Conservation (phyloP, 345 rosid species). For the Eucalyptus erythrocorys region DNA sequence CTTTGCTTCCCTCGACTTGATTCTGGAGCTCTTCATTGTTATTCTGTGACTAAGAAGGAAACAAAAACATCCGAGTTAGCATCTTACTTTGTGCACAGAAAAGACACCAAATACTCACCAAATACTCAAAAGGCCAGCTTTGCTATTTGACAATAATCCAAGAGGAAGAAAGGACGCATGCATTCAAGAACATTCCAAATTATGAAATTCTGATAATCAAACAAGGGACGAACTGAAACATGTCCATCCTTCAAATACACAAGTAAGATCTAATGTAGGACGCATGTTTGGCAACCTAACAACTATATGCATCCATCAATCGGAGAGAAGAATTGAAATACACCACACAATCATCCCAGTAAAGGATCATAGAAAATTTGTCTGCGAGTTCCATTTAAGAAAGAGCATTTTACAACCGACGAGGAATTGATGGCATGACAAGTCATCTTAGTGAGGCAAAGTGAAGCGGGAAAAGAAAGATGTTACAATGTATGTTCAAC, state of each 20-base stretch:
- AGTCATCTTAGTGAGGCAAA: not conserved
- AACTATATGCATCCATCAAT: not conserved
- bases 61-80: not conserved
- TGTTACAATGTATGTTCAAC: not conserved
- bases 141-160: not conserved
- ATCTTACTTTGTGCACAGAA: not conserved
- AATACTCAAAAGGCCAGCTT: not conserved
- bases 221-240: not conserved
- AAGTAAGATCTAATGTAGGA: not conserved
- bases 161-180: not conserved
- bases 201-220: not conserved
- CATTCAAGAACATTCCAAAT: not conserved
- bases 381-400: not conserved
- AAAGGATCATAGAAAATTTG: not conserved
- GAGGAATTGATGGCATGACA: not conserved
- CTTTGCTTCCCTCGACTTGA: conserved; percentile 1
- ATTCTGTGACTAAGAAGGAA: not conserved
- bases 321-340: not conserved
- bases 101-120: not conserved
- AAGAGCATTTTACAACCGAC: not conserved
- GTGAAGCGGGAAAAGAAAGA: not conserved
- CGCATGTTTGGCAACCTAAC: not conserved
- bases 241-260: not conserved
- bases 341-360: not conserved
- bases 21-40: conserved; percentile 13